Evolutionary conservation across 2,329 filamentous ascomycete species (phyloP), one percentile per base, ranked within the genome.

Genomic region (Talaromyces islandicus): DNA sequence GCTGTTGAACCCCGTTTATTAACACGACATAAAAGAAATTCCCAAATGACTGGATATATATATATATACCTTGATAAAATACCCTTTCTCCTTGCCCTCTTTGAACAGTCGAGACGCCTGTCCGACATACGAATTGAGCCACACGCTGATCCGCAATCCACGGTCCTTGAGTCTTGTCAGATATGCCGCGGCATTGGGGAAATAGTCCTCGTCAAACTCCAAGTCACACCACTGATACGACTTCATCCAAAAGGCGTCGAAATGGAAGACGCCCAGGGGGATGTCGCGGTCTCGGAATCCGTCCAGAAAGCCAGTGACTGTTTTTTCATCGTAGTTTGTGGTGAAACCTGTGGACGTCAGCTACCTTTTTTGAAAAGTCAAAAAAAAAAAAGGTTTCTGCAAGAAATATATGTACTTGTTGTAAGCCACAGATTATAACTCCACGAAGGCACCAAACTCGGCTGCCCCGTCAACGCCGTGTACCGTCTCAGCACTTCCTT

Each of bases 171-270:
- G 77, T 1, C 87, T 81, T 7, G 79, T 70, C 62, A 91, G 85
- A 67, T 88, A 86, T 0, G 80, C 84, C 56, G 81, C 80, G 1
- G 88, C 85, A 64, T 91, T 86, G 0, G 88, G 86, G 72, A 91
- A 91, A 65, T 83, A 83, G 53, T 86, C 83, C 1, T 81, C 75
- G 67, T 88, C 86, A 74, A 90, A 91, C 56, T 86, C 80, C 64
- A 91, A 90, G 71, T 90, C 88, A 61, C 87, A 89, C 88, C 88
- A 91, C 59, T 85, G 84, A 69, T 89, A 90, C 1, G 85, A 86
- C 63, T 86, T 86, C 80, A 91, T 86, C 88, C 88, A 91, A 80
- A 90, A 91, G 71, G 85, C 89, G 70, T 91, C 88, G 64, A 88
- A 91, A 71, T 91, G 88, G 72, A 91, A 90, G 3, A 90, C 87